Conservation (phyloP, 2,329 filamentous ascomycete species). For the Scedosporium dehoogii region DNA sequence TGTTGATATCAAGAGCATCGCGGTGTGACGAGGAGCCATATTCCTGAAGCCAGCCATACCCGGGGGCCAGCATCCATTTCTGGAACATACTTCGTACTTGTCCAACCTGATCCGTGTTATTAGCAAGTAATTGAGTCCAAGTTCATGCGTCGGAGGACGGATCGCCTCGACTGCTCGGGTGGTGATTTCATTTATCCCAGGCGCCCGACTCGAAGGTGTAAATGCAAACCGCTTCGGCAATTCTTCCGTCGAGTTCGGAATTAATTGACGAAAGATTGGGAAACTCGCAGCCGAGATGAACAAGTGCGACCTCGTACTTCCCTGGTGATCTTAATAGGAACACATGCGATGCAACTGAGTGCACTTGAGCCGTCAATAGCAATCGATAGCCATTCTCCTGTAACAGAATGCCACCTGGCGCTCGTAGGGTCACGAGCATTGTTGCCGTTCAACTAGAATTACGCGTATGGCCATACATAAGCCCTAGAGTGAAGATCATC, state of each 20-base stretch:
- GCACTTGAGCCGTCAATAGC: not conserved
- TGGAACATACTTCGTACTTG: too few species aligned
- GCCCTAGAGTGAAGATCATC: not conserved
- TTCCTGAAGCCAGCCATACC: too few species aligned
- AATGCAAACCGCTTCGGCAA: not conserved
- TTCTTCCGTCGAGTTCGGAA: not conserved
- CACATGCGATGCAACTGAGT: not conserved
- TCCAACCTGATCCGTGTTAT: conserved; percentile 14
- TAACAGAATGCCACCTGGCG: too few species aligned
- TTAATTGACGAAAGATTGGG: not conserved
- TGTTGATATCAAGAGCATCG: too few species aligned
- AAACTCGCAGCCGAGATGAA: not conserved
- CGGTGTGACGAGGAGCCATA: too few species aligned
- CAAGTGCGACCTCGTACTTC: not conserved
- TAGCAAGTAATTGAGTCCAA: conserved; percentile 15
- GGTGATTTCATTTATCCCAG: not conserved
- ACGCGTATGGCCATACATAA: not conserved
- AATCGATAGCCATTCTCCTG: too few species aligned
- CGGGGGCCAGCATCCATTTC: too few species aligned
- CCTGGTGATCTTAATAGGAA: not conserved
- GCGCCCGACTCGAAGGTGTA: not conserved
- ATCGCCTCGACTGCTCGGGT: not conserved
- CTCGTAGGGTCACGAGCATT: too few species aligned
- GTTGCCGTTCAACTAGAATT: too few species aligned
- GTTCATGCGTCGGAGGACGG: not conserved